Conservation (phyloP, 2,329 filamentous ascomycete genomes). For the Elsinoe batatas region DNA sequence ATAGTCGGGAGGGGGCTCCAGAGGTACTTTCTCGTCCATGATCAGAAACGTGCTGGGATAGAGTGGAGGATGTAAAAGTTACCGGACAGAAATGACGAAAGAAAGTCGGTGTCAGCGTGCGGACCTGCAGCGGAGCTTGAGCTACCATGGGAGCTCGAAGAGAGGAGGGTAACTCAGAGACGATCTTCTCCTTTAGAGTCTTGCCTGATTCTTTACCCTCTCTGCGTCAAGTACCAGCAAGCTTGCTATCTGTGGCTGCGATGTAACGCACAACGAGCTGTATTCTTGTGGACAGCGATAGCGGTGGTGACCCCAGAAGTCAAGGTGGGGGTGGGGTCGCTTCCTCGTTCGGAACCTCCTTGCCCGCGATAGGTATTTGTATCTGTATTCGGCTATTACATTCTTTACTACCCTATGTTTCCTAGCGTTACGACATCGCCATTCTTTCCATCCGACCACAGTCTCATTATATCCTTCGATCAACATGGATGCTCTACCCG, state of each 20-base stretch:
- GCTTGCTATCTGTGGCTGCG: too few species aligned
- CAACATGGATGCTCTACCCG: constrained; percentile 25
- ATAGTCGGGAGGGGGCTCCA: constrained; percentile 38
- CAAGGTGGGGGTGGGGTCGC: neutral
- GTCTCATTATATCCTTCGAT: neutral
- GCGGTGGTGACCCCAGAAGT: neutral
- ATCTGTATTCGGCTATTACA: neutral
- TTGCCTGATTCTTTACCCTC: too few species aligned
- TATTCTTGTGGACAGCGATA: too few species aligned
- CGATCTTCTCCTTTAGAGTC: too few species aligned
- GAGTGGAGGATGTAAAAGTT: neutral
- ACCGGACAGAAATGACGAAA: neutral
- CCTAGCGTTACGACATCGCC: neutral
- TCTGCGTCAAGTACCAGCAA: too few species aligned
- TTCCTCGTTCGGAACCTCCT: neutral
- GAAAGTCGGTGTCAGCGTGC: neutral
- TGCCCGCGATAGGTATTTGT: neutral
- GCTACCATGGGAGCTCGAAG: neutral
- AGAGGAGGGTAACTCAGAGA: too few species aligned
- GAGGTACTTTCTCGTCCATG: constrained; percentile 26
- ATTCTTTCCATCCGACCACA: neutral
- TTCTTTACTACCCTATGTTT: neutral
- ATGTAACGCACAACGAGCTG: too few species aligned
- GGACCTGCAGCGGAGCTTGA: constrained; percentile 1
- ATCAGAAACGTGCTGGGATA: neutral